Base-by-base conservation (phyloP, 225 moss, liverwort and hornwort species). In the Ulota crispa region DNA sequence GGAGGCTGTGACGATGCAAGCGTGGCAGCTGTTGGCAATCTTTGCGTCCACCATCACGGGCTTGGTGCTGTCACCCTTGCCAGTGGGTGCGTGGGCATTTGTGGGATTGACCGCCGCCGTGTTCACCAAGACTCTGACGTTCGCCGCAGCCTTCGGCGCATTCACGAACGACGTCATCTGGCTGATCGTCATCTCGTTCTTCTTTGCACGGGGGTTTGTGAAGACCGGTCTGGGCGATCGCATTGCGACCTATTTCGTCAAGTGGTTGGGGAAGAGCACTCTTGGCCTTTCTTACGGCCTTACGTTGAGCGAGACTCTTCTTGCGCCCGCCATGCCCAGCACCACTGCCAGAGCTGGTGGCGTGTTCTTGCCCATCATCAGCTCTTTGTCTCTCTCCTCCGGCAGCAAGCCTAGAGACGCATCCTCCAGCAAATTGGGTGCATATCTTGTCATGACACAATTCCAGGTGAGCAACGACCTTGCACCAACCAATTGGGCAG, bases 321-420 rank as follows among this genome's bases (percentile, higher is more conserved):
- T 99, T 71, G 99, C 99, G 70, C 99, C 99, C 30, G 99, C 99
- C 64, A 99, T 99, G 99, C 99, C 99, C 60, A 99, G 99, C 83
- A 99, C 99, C 76, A 99, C 99, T 23, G 99, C 99, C 34, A 84
- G 99, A 83, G 94, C 99, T 16, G 99, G 99, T 42, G 99, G 99
- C 52, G 91, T 99, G 32, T 96, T 99, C 80, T 86, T 99, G 70
- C 99, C 99, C n/a, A 99, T 99, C 73, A 99, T 99, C 34, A 78
- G 90, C 31, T 99, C 99, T 12, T 78, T 99, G 67, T 89, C 99
- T 34, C 91, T 89, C 66, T 92, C 99, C 52, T 81, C 91, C 4
- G 93, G 81, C 55, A 99, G 99, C 80, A 90, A 89, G 78, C 96
- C 99, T 7, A 94, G 86, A 56, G 79, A 99, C 54, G 85, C 89